These are phyloP conservation scores for Talaromyces adpressus DNA, from an alignment of 495 filamentous ascomycete genomes.

Conservation along the genomic window DNA sequence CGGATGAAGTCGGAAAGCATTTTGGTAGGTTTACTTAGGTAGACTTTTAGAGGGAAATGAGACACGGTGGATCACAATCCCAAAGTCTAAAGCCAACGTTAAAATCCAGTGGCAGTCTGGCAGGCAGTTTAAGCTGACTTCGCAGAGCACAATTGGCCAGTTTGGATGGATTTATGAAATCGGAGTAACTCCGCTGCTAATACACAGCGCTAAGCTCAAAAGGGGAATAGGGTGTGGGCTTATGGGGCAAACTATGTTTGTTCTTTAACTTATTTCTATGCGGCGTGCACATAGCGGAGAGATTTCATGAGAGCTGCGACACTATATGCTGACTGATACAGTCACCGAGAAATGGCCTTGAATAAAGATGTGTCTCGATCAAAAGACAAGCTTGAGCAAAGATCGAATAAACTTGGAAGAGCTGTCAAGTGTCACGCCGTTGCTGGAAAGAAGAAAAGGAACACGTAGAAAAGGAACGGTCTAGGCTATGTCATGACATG, in stretches of 20 bases:
- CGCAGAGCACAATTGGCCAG: neutral
- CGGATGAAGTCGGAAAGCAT: neutral
- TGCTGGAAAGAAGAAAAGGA: neutral
- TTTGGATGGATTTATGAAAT: neutral
- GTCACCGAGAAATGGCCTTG: neutral
- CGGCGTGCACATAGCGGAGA: neutral
- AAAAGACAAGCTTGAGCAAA: neutral
- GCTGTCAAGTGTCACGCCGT: neutral
- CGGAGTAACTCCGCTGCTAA: neutral
- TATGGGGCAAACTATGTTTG: neutral
- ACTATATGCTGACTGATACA: neutral
- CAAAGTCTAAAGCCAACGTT: neutral
- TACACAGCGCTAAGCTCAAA: neutral
- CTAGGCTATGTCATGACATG: neutral
- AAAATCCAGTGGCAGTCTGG: neutral
- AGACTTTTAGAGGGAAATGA: neutral
- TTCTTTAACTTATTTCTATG: neutral
- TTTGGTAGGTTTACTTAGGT: neutral
- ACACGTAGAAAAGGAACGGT: neutral
- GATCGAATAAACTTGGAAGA: neutral
- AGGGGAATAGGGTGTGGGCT: neutral
- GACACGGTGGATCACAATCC: neutral
- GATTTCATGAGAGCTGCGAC: neutral
- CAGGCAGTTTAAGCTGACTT: neutral
- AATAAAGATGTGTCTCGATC: neutral